Evolutionary conservation across 768 basidiomycete genomes (phyloP), one percentile per base, ranked within the genome.

Genomic region (Imleria badia): DNA sequence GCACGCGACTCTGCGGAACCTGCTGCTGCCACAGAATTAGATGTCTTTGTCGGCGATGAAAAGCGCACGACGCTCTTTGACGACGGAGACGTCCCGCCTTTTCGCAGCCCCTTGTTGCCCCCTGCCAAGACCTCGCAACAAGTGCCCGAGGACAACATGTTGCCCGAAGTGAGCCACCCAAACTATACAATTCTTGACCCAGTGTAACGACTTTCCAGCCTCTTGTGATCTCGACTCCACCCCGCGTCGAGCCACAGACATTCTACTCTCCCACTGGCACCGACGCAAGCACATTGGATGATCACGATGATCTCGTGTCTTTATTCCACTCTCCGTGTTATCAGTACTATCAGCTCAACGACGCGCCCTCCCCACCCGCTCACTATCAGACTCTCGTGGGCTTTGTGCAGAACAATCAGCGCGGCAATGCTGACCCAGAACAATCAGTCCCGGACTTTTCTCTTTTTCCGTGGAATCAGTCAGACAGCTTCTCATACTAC

Each of bases 71-170:
- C 33, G 3, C 40, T 29, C 43, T 17, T 41, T 22, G 40, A 30
- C 20, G 19, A 39, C 30, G 23, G 38, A 1, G 45, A 56, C 50
- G 57, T 69, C 8, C 58, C 57, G 0, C 66, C 64, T 2, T 70
- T 70, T 54, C 67, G 55, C 45, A 67, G 66, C 45, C 65, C 72
- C 8, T 52, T 73, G 48, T 38, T 74, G 8, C 73, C 73, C 4
- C 69, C 71, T 3, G 22, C 49, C 26, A 26, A 45, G 46, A 46
- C 44, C 31, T 29, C 45, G 1, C 50, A 51, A 36, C 52, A 40
- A 10, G 19, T 36, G 3, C 31, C 40, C 9, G 55, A 53, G 29
- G n/a, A 15, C 19, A 15, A 11, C 35, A 6, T 19, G 19, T 30
- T 41, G 19, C 35, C 45, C 3, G 45, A 56, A 11, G 67, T 69